These are phyloP conservation scores for Mucor plumbeus DNA, from an alignment of 371 early-diverging fungal genomes.

Conservation along the genomic window DNA sequence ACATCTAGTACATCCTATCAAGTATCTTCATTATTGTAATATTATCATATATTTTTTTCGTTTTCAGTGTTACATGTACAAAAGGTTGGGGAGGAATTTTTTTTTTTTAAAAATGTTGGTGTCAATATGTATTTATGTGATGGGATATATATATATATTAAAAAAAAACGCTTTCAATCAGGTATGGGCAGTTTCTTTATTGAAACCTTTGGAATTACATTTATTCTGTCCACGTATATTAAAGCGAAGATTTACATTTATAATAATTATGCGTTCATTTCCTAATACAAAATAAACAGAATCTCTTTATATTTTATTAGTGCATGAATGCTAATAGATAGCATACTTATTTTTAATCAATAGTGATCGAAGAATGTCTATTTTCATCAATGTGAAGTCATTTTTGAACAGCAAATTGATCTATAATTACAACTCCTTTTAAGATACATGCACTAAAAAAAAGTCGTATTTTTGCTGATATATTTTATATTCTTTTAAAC, in stretches of 20 bases:
- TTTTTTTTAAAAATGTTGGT: neutral
- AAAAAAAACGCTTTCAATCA: conserved; percentile 54
- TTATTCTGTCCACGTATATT: conserved; percentile 54
- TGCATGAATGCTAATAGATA: neutral
- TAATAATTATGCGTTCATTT: neutral
- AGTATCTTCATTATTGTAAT: conserved; percentile 4
- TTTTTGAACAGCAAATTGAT: neutral
- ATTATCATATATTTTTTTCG: neutral
- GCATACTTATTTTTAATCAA: too few relatives aligned
- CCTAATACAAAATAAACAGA: neutral
- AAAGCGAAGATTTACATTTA: conserved; percentile 42
- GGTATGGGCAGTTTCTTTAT: conserved; percentile 46
- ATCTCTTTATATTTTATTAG: neutral
- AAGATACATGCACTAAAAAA: neutral
- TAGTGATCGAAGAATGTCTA: too few relatives aligned
- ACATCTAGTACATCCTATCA: conserved; percentile 3
- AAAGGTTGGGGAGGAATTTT: neutral
- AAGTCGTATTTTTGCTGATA: neutral
- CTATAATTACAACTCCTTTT: neutral
- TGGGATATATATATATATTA: neutral
- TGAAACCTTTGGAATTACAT: conserved; percentile 35
- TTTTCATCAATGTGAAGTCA: conserved; percentile 1
- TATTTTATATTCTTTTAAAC: neutral
- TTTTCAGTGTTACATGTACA: neutral
- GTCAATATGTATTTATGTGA: too few relatives aligned